Conservation (phyloP, 192 early-diverging fungal genomes). For the Gaertneriomyces semiglobifer region DNA sequence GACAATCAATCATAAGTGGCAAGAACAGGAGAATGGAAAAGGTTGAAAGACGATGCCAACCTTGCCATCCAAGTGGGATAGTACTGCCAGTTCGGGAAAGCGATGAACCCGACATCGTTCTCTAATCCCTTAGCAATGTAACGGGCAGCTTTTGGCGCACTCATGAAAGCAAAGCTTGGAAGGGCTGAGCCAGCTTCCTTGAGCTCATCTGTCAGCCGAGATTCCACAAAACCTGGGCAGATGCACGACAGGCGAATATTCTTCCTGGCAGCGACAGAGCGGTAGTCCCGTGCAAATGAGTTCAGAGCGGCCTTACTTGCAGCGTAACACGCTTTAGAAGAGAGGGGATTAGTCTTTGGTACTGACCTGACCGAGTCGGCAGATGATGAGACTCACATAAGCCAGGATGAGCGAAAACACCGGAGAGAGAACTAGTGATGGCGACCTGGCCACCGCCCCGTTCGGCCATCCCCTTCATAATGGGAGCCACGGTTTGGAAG, state of each 20-base stretch:
- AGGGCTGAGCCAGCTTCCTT: neutral
- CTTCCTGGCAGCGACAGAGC: neutral
- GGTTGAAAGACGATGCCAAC: neutral
- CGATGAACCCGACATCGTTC: slow-evolving; percentile 3
- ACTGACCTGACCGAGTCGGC: neutral
- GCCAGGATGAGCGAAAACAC: slow-evolving; percentile 8
- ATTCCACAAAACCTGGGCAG: slow-evolving; percentile 11
- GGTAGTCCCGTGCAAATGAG: slow-evolving; percentile 4
- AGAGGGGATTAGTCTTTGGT: neutral
- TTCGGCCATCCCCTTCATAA: slow-evolving; percentile 8
- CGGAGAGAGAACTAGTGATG: slow-evolving; percentile 7
- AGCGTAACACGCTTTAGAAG: neutral
- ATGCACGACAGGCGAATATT: slow-evolving; percentile 5
- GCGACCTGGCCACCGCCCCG: slow-evolving; percentile 14
- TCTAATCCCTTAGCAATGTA: slow-evolving; percentile 6
- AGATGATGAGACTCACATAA: neutral
- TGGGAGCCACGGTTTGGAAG: slow-evolving; percentile 13
- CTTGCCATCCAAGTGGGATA: slow-evolving; percentile 7
- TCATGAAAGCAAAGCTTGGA: neutral
- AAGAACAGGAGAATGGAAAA: neutral
- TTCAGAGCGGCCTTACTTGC: slow-evolving; percentile 6
- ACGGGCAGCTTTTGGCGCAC: neutral
- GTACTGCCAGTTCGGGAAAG: slow-evolving; percentile 5
- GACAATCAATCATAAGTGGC: neutral
- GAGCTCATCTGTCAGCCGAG: slow-evolving; percentile 1